These are phyloP conservation scores for Meripilus lineatus DNA, from an alignment of 1,284 basidiomycete species.

Conservation along the genomic window DNA sequence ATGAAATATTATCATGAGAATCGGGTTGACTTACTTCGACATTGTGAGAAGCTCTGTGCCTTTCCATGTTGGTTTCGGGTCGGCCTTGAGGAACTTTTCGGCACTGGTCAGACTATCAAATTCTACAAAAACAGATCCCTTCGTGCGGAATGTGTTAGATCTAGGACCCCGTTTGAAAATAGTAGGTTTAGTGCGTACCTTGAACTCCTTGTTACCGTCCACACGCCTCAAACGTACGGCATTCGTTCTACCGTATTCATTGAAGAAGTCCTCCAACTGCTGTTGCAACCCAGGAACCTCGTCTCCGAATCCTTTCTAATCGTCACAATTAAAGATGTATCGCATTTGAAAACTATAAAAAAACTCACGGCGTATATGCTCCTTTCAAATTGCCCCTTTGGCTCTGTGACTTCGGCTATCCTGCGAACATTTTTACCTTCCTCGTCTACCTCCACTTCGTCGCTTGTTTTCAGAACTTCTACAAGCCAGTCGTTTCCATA, in stretches of 20 bases:
- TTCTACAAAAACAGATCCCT: constrained; percentile 94
- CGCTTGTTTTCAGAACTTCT: constrained; percentile 57
- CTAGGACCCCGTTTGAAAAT: neutral
- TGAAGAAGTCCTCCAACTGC: constrained; percentile 81
- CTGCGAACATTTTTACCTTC: constrained; percentile 72
- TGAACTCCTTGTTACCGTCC: constrained; percentile 77
- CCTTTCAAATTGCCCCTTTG: constrained; percentile 71
- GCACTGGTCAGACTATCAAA: constrained; percentile 74
- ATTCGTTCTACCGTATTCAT: constrained; percentile 76
- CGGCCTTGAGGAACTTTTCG: constrained; percentile 74
- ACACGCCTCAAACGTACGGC: constrained; percentile 84
- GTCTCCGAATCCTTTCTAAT: constrained; percentile 88
- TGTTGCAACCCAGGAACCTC: constrained; percentile 70
- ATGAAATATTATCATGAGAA: too few species aligned
- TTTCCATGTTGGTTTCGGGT: constrained; percentile 76
- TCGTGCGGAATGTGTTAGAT: neutral
- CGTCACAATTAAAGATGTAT: neutral
- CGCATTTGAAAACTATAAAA: neutral
- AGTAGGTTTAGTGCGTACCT: constrained; percentile 40
- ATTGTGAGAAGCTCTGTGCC: constrained; percentile 77
- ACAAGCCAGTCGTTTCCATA: constrained; percentile 65
- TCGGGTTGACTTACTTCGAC: constrained; percentile 64
- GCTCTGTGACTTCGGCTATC: constrained; percentile 64
- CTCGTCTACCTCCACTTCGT: constrained; percentile 76
- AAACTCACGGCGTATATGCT: constrained; percentile 79